A percentile compares a stretch with the other conserved stretches of the same genome.
Evolutionary conservation across 306 rosid genomes (phyloP).

Genomic region (Quercus cerris): DNA sequence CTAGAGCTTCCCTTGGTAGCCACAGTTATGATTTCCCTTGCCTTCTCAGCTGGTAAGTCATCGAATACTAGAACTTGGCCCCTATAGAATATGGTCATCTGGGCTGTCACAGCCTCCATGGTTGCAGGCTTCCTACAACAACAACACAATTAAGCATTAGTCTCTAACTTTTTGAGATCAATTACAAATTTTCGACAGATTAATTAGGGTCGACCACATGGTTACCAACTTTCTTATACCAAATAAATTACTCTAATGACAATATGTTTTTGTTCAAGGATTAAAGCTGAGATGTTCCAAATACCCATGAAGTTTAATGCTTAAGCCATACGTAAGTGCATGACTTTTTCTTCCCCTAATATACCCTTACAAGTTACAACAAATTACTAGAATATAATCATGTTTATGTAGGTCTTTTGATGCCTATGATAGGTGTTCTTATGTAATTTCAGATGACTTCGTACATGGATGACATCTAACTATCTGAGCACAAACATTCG

Average conservation of each 20-base stretch:
- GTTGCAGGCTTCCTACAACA: conserved; percentile 25
- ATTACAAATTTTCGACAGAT: no score
- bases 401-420: neutral
- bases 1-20: conserved; percentile 49
- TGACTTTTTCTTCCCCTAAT: neutral
- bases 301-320: neutral
- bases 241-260: neutral
- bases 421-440: conserved; percentile 3
- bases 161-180: no score
- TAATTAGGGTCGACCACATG: no score
- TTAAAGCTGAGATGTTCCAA: neutral
- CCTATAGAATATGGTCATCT: conserved; percentile 64
- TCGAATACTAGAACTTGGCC: conserved; percentile 72
- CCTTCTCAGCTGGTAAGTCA: conserved; percentile 48
- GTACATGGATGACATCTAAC: neutral
- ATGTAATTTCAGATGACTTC: conserved; percentile 11
- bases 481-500: neutral
- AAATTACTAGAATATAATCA: neutral
- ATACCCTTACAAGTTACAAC: neutral
- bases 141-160: no score
- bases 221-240: no score
- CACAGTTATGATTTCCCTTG: conserved; percentile 66
- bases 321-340: neutral
- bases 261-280: neutral
- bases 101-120: conserved; percentile 39